Evolutionary conservation across 2,329 filamentous ascomycete genomes (phyloP).

Genomic region (Incumbomyces delicatus): DNA sequence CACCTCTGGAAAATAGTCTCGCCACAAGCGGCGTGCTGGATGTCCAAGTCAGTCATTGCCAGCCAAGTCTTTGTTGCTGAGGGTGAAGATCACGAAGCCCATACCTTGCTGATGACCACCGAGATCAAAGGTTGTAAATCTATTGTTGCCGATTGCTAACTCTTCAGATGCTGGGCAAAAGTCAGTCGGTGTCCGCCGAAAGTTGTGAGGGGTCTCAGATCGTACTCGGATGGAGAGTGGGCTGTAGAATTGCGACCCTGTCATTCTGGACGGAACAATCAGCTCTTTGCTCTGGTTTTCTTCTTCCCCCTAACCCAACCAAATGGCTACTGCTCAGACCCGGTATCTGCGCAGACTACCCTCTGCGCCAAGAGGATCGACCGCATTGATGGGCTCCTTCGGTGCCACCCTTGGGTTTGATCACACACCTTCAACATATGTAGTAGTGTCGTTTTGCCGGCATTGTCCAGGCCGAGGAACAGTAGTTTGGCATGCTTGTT

Average conservation of each 20-base stretch:
- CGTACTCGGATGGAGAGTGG: slow-evolving; percentile 83
- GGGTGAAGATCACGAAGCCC: too few species aligned
- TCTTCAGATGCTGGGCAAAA: slow-evolving; percentile 65
- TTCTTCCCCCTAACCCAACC: not conserved
- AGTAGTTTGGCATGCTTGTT: slow-evolving; percentile 96
- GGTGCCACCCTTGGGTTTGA: not conserved
- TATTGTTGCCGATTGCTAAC: slow-evolving; percentile 82
- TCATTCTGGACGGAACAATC: slow-evolving; percentile 56
- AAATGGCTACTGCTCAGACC: not conserved
- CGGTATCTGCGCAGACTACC: too few species aligned
- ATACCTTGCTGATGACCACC: slow-evolving; percentile 83
- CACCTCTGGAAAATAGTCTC: slow-evolving; percentile 94
- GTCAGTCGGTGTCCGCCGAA: too few species aligned
- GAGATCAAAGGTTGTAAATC: slow-evolving; percentile 89
- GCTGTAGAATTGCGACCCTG: slow-evolving; percentile 80
- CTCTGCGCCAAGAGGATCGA: too few species aligned
- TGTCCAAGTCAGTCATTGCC: not conserved
- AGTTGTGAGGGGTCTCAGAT: not conserved
- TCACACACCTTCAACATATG: slow-evolving; percentile 83
- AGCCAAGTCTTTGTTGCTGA: not conserved
- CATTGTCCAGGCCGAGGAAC: slow-evolving; percentile 88
- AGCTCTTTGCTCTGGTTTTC: slow-evolving; percentile 8
- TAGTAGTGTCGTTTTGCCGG: slow-evolving; percentile 84
- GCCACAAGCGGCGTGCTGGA: slow-evolving; percentile 88
- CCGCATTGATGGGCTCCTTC: too few species aligned